Base-by-base conservation (phyloP, 805 yeast species). In the Barnettozyma californica region DNA sequence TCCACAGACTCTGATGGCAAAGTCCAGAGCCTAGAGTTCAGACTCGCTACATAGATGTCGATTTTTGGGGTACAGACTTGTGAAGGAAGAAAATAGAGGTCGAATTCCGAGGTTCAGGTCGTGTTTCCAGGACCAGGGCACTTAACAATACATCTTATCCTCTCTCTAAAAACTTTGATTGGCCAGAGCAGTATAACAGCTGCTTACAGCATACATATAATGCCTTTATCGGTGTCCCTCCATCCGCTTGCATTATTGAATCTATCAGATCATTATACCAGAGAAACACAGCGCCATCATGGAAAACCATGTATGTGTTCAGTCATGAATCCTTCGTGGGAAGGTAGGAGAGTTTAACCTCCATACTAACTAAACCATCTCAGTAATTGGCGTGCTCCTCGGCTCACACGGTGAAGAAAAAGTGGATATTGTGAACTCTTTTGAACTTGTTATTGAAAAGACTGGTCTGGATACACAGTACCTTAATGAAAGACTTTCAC, bases 181-280 rank as follows among this genome's bases (percentile, higher is more conserved):
- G n/a, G 33, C 33, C 33, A 29, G 33, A 29, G n/a, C 33, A 13
- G 11, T 29, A 7, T 5, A 29, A 5, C 11, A 11, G 5, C 33
- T 29, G 3, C 9, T 11, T 13, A 29, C 9, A 29, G 14, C 33
- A 29, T 29, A 9, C 29, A 4, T 3, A 26, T n/a, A 19, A 45
- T 45, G 47, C 20, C 26, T 8, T 6, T 20, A 7, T 29, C 45
- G 8, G 43, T 44, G 14, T 23, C 48, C 5, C 40, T 51, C 2
- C 54, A 51, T 35, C 54, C 54, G 1, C 41, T 51, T 3, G 44
- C 44, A 4, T 43, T 51, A 5, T 43, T 51, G 20, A 51, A 49
- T 31, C 13, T 51, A 3, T 48, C 54, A 4, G 54, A 51, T 14
- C 54, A 51, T 8, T 41, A 45, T 29, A 16, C 29, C 14, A 46